Evolutionary conservation across 2,329 filamentous ascomycete species (phyloP), one percentile per base, ranked within the genome.

Genomic region (Cladosporium sp.): DNA sequence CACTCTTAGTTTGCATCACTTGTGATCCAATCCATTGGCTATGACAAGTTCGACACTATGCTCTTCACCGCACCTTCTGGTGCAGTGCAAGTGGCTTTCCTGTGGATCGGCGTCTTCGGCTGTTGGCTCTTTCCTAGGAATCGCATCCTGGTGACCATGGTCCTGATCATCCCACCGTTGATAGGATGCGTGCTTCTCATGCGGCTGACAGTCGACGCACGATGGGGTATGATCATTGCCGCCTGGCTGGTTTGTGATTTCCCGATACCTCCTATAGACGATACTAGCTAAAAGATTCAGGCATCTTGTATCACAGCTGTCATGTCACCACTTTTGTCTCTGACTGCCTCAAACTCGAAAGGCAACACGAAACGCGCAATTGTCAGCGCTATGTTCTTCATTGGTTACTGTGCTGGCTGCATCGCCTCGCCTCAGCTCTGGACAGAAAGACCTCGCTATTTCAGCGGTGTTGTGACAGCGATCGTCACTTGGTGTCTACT

Each of bases 281-380:
- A 5, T 32, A 12, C 12, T 4, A 36, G 44, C 35, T 51, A 13
- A 51, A 34, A 25, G 24, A n/a, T 10, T 4, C 9, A 51, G 24
- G 70, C 75, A 24, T 77, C 75, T 1, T 75, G 74, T 54, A 77
- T 78, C 58, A 75, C 48, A 4, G 75, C 73, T 25, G 65, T 70
- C 32, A 74, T 73, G 73, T 74, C 72, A 3, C 73, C 78, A 20
- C 69, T 78, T 1, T 70, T 79, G 8, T 75, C 71, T 1, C 70
- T 80, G 1, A 72, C 70, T 1, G 77, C 78, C 0, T 80, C 77
- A 3, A 81, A 81, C 56, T 73, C 80, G 24, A 78, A 79, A 52
- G 78, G 79, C 0, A 81, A 81, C 63, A 81, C 78, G 1, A 81
- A 81, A 62, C 74, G 75, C 3, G 69, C 77, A 8, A 68, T 77